These are phyloP conservation scores for Macroventuria anomochaeta DNA, from an alignment of 2,329 filamentous ascomycete genomes.

Conservation along the genomic window DNA sequence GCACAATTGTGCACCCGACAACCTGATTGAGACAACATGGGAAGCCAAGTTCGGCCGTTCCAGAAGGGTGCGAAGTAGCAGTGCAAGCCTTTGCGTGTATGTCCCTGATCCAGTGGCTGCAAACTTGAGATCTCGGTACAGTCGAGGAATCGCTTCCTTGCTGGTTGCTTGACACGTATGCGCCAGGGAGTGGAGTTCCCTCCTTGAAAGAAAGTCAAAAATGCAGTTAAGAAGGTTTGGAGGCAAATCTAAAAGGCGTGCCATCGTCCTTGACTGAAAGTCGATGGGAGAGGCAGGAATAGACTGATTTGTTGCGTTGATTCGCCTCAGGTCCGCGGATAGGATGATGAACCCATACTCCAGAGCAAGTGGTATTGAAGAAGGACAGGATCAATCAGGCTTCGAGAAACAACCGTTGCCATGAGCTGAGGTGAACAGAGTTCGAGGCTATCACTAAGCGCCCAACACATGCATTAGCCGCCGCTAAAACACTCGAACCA, in stretches of 20 bases:
- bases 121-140: conserved; percentile 32
- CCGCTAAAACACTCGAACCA: conserved; percentile 2
- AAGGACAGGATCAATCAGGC: background rate
- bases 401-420: background rate
- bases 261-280: conserved; percentile 13
- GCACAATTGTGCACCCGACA: conserved; percentile 22
- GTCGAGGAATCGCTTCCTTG: conserved; percentile 21
- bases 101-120: conserved; percentile 24
- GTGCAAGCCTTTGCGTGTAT: conserved; percentile 28
- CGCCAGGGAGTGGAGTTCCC: conserved; percentile 22
- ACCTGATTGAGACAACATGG: conserved; percentile 22
- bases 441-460: conserved; percentile 14
- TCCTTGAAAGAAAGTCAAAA: conserved; percentile 24
- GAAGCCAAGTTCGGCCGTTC: conserved; percentile 25
- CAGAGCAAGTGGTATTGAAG: background rate
- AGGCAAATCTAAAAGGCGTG: conserved; percentile 27
- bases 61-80: conserved; percentile 32
- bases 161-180: conserved; percentile 22
- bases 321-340: background rate
- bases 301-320: background rate
- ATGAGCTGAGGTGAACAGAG: conserved; percentile 7
- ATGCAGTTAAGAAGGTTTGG: conserved; percentile 19
- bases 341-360: background rate
- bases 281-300: background rate
- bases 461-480: conserved; percentile 8